Base-by-base conservation (phyloP, 1,284 basidiomycete genomes). In the Boletus sp. region DNA sequence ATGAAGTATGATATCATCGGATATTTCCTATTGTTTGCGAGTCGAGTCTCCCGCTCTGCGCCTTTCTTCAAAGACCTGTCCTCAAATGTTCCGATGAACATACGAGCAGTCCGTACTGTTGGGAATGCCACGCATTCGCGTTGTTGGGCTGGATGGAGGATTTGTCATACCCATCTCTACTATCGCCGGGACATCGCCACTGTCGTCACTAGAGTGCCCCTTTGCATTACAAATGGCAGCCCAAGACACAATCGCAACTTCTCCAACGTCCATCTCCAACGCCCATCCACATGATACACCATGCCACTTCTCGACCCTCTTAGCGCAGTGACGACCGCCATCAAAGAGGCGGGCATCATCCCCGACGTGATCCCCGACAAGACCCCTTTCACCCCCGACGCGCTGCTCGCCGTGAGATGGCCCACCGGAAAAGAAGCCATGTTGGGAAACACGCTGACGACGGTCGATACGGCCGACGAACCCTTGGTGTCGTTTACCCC, bases 371-470 rank as follows among this genome's bases (percentile, higher is more conserved):
- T 86, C 48, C 81, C 84, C 8, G 64, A 64, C 46, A 65, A 67
- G 4, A 58, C 68, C 20, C 47, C 66, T 24, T 84, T 85, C 67
- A 64, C 57, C 6, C 83, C 84, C 0, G 74, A 83, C n/a, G 73
- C 81, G 1, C 71, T 84, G 27, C 80, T 88, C 72, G 78, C 79
- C 37, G 63, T 84, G 58, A 69, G 74, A 42, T 87, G 80, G 74
- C 79, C 82, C 6, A 77, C 72, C 2, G 80, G 78, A 7, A 75
- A 74, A 46, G 78, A 84, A 63, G 78, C 78, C n/a, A 63, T 78
- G 24, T 65, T 82, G 22, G 82, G 84, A 18, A 80, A 81, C 61
- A 75, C 78, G 48, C 67, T 88, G 43, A 76, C 76, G 2, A 72
- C 73, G 9, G 72, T 76, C 4, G 78, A 83, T 8, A 82, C 83